Evolutionary conservation across 139 green algal genomes (phyloP).

Genomic region (Penium margaritaceum): DNA sequence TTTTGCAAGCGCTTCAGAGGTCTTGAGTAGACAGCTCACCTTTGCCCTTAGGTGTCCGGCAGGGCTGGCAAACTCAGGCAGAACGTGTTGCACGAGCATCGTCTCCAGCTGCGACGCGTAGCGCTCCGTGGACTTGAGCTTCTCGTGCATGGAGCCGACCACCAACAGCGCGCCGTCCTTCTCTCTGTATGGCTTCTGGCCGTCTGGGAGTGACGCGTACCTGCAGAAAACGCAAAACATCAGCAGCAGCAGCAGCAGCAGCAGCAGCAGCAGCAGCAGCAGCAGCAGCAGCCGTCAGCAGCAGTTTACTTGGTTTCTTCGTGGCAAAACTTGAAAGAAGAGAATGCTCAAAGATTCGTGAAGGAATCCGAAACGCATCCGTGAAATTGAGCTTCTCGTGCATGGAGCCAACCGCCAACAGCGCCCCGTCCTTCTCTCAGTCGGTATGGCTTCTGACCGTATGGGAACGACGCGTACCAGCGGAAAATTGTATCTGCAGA

Average conservation of each 20-base stretch:
- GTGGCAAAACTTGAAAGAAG: too few species aligned
- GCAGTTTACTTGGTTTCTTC: not conserved
- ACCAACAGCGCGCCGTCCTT: conserved; percentile 85
- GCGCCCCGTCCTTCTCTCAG: conserved; percentile 80
- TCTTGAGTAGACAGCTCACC: conserved; percentile 23
- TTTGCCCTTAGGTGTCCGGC: conserved; percentile 75
- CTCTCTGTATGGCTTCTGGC: conserved; percentile 46
- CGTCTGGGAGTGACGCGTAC: conserved; percentile 33
- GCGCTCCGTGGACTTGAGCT: conserved; percentile 65
- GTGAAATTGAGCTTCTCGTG: conserved; percentile 65
- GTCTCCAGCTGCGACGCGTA: conserved; percentile 78
- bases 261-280: conserved; percentile 3
- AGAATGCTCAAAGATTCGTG: too few species aligned
- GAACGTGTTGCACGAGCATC: conserved; percentile 64
- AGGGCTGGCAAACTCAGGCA: conserved; percentile 51
- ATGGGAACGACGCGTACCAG: conserved; percentile 38
- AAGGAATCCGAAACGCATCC: too few species aligned
- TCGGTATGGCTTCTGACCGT: conserved; percentile 37
- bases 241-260: too few species aligned
- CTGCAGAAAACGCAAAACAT: conserved; percentile 18
- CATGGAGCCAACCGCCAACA: conserved; percentile 78
- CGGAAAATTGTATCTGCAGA: too few species aligned
- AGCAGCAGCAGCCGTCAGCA: too few species aligned
- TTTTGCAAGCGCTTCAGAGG: too few species aligned
- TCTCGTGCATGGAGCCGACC: conserved; percentile 68